Evolutionary conservation across 1,284 basidiomycete species (phyloP).

Genomic region (Cerioporus squamosus): DNA sequence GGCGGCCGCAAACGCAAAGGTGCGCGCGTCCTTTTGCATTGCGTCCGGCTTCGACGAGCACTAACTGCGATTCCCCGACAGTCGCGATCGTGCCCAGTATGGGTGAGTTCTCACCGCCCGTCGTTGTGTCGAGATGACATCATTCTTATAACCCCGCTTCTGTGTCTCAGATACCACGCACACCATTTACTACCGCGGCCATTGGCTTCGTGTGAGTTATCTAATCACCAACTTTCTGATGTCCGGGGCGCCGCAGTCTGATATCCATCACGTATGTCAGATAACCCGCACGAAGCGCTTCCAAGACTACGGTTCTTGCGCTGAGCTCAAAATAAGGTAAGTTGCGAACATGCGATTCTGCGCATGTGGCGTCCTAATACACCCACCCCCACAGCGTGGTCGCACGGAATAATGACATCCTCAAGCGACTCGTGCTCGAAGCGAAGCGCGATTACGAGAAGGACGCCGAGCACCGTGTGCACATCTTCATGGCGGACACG

Average conservation of each 20-base stretch:
- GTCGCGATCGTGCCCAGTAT: constrained; percentile 38
- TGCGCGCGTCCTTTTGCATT: constrained; percentile 41
- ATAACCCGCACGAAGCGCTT: constrained; percentile 79
- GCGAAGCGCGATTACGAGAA: constrained; percentile 87
- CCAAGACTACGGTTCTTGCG: constrained; percentile 71
- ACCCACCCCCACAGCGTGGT: constrained; percentile 66
- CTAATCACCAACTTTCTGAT: constrained; percentile 21
- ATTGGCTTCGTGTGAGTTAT: constrained; percentile 73
- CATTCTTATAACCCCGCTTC: constrained; percentile 16
- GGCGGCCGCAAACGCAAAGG: constrained; percentile 74
- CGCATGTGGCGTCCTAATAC: background rate
- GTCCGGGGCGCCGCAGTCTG: constrained; percentile 24
- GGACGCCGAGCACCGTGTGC: constrained; percentile 84
- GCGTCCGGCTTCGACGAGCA: background rate
- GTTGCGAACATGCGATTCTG: background rate
- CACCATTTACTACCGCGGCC: constrained; percentile 84
- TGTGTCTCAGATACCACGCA: constrained; percentile 71
- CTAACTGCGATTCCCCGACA: constrained; percentile 4
- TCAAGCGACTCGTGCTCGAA: constrained; percentile 83
- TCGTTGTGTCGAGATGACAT: constrained; percentile 25
- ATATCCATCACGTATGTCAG: constrained; percentile 42
- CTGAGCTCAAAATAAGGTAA: constrained; percentile 80
- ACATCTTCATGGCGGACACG: constrained; percentile 87
- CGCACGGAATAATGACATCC: constrained; percentile 81
- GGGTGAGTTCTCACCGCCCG: constrained; percentile 22